Conservation (phyloP, 768 basidiomycete genomes). For the Xerocomellus amylosporus region DNA sequence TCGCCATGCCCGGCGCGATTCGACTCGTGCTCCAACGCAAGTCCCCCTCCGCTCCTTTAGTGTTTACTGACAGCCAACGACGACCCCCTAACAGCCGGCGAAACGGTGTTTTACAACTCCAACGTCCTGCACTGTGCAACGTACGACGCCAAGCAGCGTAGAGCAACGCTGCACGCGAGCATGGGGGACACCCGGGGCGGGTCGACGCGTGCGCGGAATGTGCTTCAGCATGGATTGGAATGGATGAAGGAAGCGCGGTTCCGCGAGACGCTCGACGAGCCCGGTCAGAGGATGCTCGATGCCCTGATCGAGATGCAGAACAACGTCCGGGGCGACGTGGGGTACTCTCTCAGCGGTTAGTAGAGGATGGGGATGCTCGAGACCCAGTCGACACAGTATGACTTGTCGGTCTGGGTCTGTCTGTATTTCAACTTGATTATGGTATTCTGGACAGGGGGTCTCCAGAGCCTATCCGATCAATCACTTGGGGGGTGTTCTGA, state of each 20-base stretch:
- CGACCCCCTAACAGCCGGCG: slow-evolving; percentile 47
- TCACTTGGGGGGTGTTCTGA: too few relatives aligned
- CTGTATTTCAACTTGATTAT: neutral
- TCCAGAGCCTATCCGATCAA: neutral
- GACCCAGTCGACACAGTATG: neutral
- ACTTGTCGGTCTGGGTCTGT: neutral
- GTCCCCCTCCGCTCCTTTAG: slow-evolving; percentile 10
- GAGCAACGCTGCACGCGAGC: slow-evolving; percentile 69
- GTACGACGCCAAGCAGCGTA: slow-evolving; percentile 47
- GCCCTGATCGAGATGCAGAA: slow-evolving; percentile 56
- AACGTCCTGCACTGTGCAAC: slow-evolving; percentile 76
- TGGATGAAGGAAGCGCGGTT: slow-evolving; percentile 66
- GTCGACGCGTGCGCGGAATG: slow-evolving; percentile 59
- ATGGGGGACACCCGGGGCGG: slow-evolving; percentile 66
- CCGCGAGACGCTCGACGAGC: slow-evolving; percentile 40
- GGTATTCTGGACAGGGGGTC: neutral
- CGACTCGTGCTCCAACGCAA: slow-evolving; percentile 53
- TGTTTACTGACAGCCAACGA: neutral
- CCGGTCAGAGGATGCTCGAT: slow-evolving; percentile 54
- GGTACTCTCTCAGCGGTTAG: slow-evolving; percentile 49
- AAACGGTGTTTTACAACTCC: slow-evolving; percentile 77
- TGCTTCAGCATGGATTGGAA: slow-evolving; percentile 68
- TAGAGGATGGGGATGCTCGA: neutral
- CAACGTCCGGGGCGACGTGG: slow-evolving; percentile 39
- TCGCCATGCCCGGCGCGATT: slow-evolving; percentile 69